A percentile compares a stretch with the other conserved stretches of the same genome.
These are phyloP conservation scores for Penicillium macrosclerotiorum DNA, from an alignment of 495 filamentous ascomycete genomes.

Conservation along the genomic window DNA sequence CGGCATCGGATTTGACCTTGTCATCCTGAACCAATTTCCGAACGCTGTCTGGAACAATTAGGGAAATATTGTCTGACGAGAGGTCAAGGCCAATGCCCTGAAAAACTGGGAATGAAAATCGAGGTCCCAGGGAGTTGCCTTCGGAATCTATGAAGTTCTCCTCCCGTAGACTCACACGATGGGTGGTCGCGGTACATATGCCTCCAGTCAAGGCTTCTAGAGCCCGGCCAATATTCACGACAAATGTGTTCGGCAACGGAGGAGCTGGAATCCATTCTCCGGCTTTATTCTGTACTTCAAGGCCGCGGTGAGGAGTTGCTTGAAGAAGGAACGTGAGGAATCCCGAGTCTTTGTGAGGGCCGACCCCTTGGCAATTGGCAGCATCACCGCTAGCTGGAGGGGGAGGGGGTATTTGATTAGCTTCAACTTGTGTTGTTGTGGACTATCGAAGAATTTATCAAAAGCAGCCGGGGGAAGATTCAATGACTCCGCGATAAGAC, in stretches of 20 bases:
- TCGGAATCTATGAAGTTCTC: slow-evolving; percentile 33
- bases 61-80: slow-evolving; percentile 67
- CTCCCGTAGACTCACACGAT: slow-evolving; percentile 59
- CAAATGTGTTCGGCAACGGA: slow-evolving; percentile 55
- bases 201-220: slow-evolving; percentile 88
- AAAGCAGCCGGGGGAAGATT: slow-evolving; percentile 71
- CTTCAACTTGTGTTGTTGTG: slow-evolving; percentile 88
- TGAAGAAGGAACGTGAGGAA: slow-evolving; percentile 86
- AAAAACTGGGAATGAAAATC: slow-evolving; percentile 89
- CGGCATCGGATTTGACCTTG: slow-evolving; percentile 43
- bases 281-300: slow-evolving; percentile 85
- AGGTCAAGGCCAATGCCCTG: slow-evolving; percentile 81
- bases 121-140: slow-evolving; percentile 51
- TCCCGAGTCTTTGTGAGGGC: slow-evolving; percentile 93
- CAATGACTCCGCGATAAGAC: slow-evolving; percentile 83
- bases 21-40: slow-evolving; percentile 41
- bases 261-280: slow-evolving; percentile 73
- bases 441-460: slow-evolving; percentile 66
- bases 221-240: slow-evolving; percentile 91
- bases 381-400: neutral
- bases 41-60: slow-evolving; percentile 69
- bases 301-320: slow-evolving; percentile 70
- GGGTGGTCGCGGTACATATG: slow-evolving; percentile 82
- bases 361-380: slow-evolving; percentile 59
- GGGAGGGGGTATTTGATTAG: slow-evolving; percentile 82